A percentile compares a stretch with the other conserved stretches of the same genome.
These are phyloP conservation scores for Alternaria sp. DNA, from an alignment of 2,329 filamentous ascomycete species.

Conservation along the genomic window DNA sequence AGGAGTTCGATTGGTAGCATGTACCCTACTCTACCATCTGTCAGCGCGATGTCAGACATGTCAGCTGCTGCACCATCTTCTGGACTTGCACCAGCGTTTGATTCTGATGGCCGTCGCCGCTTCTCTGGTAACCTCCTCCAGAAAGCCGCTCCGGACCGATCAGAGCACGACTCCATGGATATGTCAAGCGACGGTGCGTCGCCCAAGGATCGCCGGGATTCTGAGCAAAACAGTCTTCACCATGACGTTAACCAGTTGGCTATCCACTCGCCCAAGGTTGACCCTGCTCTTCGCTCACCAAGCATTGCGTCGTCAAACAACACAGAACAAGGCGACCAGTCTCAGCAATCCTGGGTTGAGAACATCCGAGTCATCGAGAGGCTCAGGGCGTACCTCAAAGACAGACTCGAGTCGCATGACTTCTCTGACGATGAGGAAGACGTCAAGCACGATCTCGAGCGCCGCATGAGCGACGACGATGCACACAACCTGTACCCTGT, in stretches of 20 bases:
- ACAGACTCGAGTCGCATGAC: slow-evolving; percentile 61
- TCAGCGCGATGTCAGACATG: slow-evolving; percentile 68
- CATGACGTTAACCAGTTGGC: slow-evolving; percentile 49
- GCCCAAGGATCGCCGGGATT: slow-evolving; percentile 41
- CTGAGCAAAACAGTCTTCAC: slow-evolving; percentile 46
- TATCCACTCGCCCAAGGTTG: slow-evolving; percentile 50
- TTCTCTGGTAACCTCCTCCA: slow-evolving; percentile 68
- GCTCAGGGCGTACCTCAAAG: slow-evolving; percentile 63
- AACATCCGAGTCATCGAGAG: slow-evolving; percentile 69
- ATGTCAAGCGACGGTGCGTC: slow-evolving; percentile 47
- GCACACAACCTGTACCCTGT: slow-evolving; percentile 51
- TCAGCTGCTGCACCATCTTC: slow-evolving; percentile 69
- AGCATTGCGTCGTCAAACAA: slow-evolving; percentile 46
- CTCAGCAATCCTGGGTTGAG: slow-evolving; percentile 65
- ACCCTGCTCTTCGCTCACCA: slow-evolving; percentile 49
- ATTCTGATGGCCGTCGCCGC: slow-evolving; percentile 65
- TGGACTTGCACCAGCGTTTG: slow-evolving; percentile 70
- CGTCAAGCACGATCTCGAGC: slow-evolving; percentile 34
- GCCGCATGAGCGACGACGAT: slow-evolving; percentile 47
- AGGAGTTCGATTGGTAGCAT: slow-evolving; percentile 64
- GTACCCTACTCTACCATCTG: slow-evolving; percentile 77
- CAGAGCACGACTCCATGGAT: slow-evolving; percentile 48
- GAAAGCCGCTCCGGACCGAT: slow-evolving; percentile 48
- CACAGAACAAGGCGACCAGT: slow-evolving; percentile 43
- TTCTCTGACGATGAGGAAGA: slow-evolving; percentile 46